Percentiles rank a stretch among this genome's conserved stretches.
Conservation (phyloP, 2,329 filamentous ascomycete species). For the Trichoderma lentiforme region DNA sequence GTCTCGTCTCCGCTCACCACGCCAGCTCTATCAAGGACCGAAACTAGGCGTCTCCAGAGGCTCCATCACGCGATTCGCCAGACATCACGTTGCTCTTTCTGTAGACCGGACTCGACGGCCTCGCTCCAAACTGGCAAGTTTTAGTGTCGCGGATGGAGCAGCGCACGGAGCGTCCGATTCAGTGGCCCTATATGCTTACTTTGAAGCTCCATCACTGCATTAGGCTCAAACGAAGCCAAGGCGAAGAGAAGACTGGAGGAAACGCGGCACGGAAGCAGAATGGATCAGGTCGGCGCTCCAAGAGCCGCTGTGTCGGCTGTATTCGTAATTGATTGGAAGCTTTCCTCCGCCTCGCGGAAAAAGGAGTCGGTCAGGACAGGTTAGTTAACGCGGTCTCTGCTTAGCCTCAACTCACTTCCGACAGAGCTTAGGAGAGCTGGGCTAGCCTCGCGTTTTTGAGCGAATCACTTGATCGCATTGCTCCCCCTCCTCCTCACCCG, state of each 20-base stretch:
- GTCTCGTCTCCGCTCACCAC: not conserved
- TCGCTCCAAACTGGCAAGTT: not conserved
- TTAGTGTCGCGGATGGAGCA: not conserved
- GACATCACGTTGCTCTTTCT: not conserved
- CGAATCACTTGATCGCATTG: not conserved
- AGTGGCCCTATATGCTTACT: slow-evolving; percentile 5
- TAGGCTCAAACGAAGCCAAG: not conserved
- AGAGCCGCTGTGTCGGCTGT: not conserved
- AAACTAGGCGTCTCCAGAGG: not conserved
- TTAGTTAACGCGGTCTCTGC: not conserved
- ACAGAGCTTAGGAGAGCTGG: not conserved
- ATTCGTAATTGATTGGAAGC: not conserved
- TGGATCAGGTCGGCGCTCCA: not conserved
- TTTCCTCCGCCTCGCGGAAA: not conserved
- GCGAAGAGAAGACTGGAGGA: not conserved
- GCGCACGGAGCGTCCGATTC: slow-evolving; percentile 6
- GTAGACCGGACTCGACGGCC: not conserved
- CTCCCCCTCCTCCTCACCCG: not conserved
- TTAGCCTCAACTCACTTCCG: not conserved
- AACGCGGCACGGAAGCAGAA: not conserved
- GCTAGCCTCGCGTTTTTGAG: not conserved
- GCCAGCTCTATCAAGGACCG: not conserved
- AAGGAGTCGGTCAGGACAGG: not conserved
- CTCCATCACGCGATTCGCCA: not conserved
- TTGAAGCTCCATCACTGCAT: slow-evolving; percentile 2